phyloP scores from a whole-genome alignment of 306 rosid species.

The Quercus wislizeni region DNA sequence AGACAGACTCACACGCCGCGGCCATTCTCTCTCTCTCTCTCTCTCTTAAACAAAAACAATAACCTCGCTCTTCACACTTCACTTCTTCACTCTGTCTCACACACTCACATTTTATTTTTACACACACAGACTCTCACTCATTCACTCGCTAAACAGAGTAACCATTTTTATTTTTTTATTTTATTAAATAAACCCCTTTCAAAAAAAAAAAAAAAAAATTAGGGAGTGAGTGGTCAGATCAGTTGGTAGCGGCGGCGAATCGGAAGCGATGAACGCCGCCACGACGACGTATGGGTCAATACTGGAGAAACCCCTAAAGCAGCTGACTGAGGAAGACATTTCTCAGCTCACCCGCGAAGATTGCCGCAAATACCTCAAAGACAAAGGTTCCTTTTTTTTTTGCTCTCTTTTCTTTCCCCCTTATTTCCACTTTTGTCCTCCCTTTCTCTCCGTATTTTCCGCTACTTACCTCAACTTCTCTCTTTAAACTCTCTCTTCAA shows the following conservation, averaged over 20 bases:
- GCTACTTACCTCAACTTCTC: slow-evolving; percentile 21
- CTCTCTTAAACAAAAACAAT: background rate
- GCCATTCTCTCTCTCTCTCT: background rate
- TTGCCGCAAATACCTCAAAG: slow-evolving; percentile 93
- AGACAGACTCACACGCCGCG: slow-evolving; percentile 6
- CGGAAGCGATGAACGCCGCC: slow-evolving; percentile 60
- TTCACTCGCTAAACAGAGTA: too few relatives aligned
- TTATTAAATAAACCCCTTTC: too few relatives aligned
- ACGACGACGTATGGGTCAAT: slow-evolving; percentile 71
- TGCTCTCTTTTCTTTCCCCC: background rate
- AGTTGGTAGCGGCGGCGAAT: slow-evolving; percentile 5
- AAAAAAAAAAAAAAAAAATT: too few relatives aligned
- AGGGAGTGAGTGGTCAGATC: background rate
- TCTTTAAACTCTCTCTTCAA: background rate
- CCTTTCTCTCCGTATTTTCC: slow-evolving; percentile 47
- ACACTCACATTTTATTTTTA: background rate
- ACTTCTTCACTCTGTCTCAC: background rate
- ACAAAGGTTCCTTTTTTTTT: slow-evolving; percentile 56
- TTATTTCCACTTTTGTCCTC: slow-evolving; percentile 29
- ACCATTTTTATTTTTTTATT: too few relatives aligned
- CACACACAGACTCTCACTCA: too few relatives aligned
- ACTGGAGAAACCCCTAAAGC: slow-evolving; percentile 85
- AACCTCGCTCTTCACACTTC: too few relatives aligned
- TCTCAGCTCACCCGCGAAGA: slow-evolving; percentile 99
- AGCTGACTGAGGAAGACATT: slow-evolving; percentile 97